These are phyloP conservation scores for Fusarium pilosicola DNA, from an alignment of 2,329 filamentous ascomycete species.

Conservation along the genomic window DNA sequence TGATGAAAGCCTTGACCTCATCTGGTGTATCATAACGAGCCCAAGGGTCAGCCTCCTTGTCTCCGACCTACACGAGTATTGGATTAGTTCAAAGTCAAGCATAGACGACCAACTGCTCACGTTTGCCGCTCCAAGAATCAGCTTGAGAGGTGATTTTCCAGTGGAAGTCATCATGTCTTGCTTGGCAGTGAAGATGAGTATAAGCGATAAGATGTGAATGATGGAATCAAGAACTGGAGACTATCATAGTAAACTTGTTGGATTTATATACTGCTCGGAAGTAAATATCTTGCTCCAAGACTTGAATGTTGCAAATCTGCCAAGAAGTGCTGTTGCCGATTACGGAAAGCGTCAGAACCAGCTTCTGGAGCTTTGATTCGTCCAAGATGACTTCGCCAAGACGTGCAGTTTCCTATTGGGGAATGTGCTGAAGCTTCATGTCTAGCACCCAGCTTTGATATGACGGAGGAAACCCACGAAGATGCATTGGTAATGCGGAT, in stretches of 20 bases:
- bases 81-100: background rate
- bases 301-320: background rate
- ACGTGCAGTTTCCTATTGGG: background rate
- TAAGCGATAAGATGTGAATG: too few relatives aligned
- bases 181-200: background rate
- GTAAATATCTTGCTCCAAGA: background rate
- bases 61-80: slow-evolving; percentile 28
- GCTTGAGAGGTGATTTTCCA: slow-evolving; percentile 15
- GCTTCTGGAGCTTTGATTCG: background rate
- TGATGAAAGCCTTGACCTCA: slow-evolving; percentile 40
- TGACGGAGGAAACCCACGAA: accelerated
- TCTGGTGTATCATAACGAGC: slow-evolving; percentile 41
- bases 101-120: background rate
- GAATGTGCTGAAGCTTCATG: background rate
- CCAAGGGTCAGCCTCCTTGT: slow-evolving; percentile 30
- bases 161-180: slow-evolving; percentile 2
- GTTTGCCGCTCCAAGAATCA: slow-evolving; percentile 29
- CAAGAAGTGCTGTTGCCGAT: slow-evolving; percentile 9
- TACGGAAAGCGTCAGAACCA: background rate
- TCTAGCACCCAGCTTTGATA: too few relatives aligned
- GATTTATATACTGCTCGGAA: background rate
- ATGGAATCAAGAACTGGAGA: too few relatives aligned
- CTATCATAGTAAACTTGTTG: background rate
- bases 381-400: background rate
- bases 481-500: background rate